Evolutionary conservation across 176 grass and related monocot species (phyloP).

Genomic region (Melocanna baccifera): DNA sequence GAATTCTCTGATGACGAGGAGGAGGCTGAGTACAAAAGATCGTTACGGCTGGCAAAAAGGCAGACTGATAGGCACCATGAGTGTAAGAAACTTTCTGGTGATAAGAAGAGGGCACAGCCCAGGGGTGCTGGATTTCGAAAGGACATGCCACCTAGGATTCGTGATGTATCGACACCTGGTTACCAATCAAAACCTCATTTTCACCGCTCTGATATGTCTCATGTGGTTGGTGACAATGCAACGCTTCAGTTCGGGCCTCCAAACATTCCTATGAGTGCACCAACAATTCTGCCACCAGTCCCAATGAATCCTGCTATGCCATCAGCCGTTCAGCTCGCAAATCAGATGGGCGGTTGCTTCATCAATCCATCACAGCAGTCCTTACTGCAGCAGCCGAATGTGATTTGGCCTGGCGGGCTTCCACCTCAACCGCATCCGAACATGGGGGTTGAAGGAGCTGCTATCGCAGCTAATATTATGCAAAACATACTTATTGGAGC

Average conservation of each 20-base stretch:
- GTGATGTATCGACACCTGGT: constrained; percentile 5
- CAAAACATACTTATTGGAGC: constrained; percentile 38
- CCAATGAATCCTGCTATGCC: constrained; percentile 38
- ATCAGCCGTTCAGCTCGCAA: constrained; percentile 30
- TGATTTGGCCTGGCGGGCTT: constrained; percentile 38
- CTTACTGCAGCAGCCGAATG: constrained; percentile 45
- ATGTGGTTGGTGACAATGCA: neutral
- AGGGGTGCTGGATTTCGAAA: constrained; percentile 31
- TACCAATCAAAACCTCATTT: constrained; percentile 12
- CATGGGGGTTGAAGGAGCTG: constrained; percentile 57
- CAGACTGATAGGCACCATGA: constrained; percentile 44
- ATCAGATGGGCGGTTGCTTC: constrained; percentile 50
- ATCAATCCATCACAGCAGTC: constrained; percentile 50
- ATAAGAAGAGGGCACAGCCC: constrained; percentile 45
- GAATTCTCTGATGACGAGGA: constrained; percentile 97
- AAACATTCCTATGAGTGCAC: constrained; percentile 22
- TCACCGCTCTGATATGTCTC: constrained; percentile 12
- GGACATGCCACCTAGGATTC: constrained; percentile 17
- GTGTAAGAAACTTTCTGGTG: constrained; percentile 30
- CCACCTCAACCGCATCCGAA: constrained; percentile 30
- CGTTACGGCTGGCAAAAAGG: constrained; percentile 51
- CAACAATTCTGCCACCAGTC: constrained; percentile 4
- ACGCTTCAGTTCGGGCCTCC: neutral
- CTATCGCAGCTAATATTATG: constrained; percentile 42
- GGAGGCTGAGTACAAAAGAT: constrained; percentile 78